These are phyloP conservation scores for Fusarium setosum DNA, from an alignment of 2,329 filamentous ascomycete species.

Conservation along the genomic window DNA sequence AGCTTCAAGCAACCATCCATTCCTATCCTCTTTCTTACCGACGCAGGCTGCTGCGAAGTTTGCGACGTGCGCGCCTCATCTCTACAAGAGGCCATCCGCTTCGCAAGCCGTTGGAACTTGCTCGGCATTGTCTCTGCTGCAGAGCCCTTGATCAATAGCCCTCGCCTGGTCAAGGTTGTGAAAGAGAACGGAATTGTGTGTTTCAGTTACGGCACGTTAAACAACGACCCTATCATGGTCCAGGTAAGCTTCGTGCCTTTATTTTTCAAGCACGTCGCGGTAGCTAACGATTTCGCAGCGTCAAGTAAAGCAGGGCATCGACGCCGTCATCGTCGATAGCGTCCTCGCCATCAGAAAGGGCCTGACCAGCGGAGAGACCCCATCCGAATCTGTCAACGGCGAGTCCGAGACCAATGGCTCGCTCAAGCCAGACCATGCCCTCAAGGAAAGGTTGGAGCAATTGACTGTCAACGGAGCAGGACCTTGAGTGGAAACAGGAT, in stretches of 20 bases:
- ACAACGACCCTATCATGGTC: conserved; percentile 88
- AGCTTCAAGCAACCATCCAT: conserved; percentile 98
- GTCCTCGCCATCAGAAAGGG: conserved; percentile 94
- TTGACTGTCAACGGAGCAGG: conserved; percentile 35
- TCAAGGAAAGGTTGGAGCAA: conserved; percentile 37
- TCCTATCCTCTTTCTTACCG: conserved; percentile 92
- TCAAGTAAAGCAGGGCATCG: conserved; percentile 95
- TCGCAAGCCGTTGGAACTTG: conserved; percentile 94
- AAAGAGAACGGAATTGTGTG: conserved; percentile 95
- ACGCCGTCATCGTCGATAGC: conserved; percentile 96
- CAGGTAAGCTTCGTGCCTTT: conserved; percentile 68
- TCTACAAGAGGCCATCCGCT: conserved; percentile 94
- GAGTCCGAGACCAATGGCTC: conserved; percentile 25
- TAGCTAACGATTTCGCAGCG: conserved; percentile 60
- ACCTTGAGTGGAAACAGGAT: conserved; percentile 19
- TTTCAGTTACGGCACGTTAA: conserved; percentile 90
- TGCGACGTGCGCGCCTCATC: conserved; percentile 92
- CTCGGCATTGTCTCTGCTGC: conserved; percentile 92
- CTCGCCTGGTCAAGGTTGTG: conserved; percentile 88
- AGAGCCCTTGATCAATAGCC: conserved; percentile 88
- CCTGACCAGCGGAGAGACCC: conserved; percentile 65
- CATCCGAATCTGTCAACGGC: conserved; percentile 21
- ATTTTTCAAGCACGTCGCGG: not conserved
- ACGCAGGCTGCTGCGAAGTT: conserved; percentile 83
- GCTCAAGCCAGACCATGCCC: conserved; percentile 21